Evolutionary conservation across 306 rosid species (phyloP), one percentile per base, ranked within the genome.

Genomic region (Prunus davidiana): DNA sequence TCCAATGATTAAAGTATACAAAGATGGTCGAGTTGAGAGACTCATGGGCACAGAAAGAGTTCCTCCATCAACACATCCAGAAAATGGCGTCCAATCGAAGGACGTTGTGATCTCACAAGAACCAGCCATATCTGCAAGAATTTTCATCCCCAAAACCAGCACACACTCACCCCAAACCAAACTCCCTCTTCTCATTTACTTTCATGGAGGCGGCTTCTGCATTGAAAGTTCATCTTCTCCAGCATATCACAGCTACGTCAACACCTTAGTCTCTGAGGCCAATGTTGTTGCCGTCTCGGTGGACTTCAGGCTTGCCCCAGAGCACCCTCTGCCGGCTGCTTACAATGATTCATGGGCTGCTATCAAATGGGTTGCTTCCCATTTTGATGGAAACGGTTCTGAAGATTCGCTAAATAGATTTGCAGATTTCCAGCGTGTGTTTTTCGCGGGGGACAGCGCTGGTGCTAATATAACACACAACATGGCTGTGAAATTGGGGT

Each of bases 331-430:
- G 13, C 87, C 82, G 0, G 49, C 52, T 7, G 79, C 84, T 0
- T 84, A 66, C 38, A 63, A 84, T 0, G 82, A 84, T 60, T 50
- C 87, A 1, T 83, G 84, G 84, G 60, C 38, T 12, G 78, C 74
- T 4, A 60, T 83, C 43, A 38, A 38, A 38, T 38, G 43, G 43
- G 43, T 38, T 7, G 43, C 43, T 38, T 38, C 43, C 9, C 43
- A 38, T 38, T 38, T 6, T 38, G 43, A 38, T 38, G 43, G 43
- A 38, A 38, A 38, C 43, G 43, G 43, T 0, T 38, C 43, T 38
- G 43, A 38, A 38, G 43, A 38, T 7, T 38, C 10, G 43, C 43
- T 38, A 38, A 38, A 38, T 38, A 38, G 43, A 38, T 38, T 38
- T 38, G 43, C 43, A 38, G 43, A 38, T 38, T 38, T 38, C 2